Evolutionary conservation across 2,329 filamentous ascomycete species (phyloP), one percentile per base, ranked within the genome.

Genomic region (Emericellopsis atlantica): DNA sequence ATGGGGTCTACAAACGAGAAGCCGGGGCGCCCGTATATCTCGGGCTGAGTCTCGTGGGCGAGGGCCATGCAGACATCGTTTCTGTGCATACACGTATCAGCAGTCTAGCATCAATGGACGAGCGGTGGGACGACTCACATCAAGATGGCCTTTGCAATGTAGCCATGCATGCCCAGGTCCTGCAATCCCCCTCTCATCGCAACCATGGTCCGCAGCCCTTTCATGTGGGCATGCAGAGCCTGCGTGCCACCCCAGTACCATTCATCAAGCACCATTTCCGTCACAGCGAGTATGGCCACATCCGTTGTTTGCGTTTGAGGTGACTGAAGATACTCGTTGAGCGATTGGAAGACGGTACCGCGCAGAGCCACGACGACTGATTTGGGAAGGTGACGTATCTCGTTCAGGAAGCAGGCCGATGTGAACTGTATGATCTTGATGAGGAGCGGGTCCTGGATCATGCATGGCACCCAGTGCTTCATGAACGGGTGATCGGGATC

Each of bases 201-300:
- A 9, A 74, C 61, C 66, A 74, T 70, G 37, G 64, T 62, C 44
- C 60, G 57, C 14, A 75, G 56, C 0, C 69, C 69, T 6, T 50
- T 51, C 44, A 72, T 59, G 40, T 74, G 70, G 1, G 62, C 60
- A 21, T 60, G 56, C 10, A 73, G 54, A 44, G 67, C 64, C 32
- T 58, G 50, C 0, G 59, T 62, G 22, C 62, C 63, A 6, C 69
- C 68, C 68, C 69, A 72, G 48, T 71, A 72, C 70, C 71, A 75
- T 43, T 72, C 70, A 36, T 70, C 63, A 21, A 69, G 52, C 18
- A 69, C 60, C 44, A 73, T 59, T 48, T 72, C 70, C 1, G 66
- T 53, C 5, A 72, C 66, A 4, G 60, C 67, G 5, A 69, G 60
- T 32, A 74, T 62, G 4, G 64, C 61, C 26, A 64, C 60, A 45